Base-by-base conservation (phyloP, 345 rosid species). In the Euclidium syriacum region DNA sequence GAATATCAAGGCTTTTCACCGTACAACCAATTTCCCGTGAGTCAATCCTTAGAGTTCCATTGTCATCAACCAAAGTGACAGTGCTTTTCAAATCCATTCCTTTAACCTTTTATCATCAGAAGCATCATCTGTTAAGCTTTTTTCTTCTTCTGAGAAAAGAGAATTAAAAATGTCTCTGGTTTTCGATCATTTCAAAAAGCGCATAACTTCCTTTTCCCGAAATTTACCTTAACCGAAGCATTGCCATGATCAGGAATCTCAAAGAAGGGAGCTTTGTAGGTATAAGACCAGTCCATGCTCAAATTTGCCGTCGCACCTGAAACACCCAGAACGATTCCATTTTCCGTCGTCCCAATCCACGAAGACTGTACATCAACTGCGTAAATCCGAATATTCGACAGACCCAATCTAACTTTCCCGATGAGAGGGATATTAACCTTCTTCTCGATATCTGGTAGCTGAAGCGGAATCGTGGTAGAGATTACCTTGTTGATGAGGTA, bases 211-310 rank as follows among this genome's bases (percentile, higher is more conserved):
- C 11, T 16, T 40, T 25, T 2, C 23, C 11, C 34, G 23, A 48
- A 30, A 7, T 5, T 22, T 55, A 87, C 95, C 95, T 75, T 71
- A 65, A 83, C 78, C 26, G 75, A 77, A 32, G 95, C 90, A 59
- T 32, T 69, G 4, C 97, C 97, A 50, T 73, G 41, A 58, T 87
- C 92, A 6, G 97, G 72, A 52, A 83, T 71, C 17, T 72, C 34
- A 54, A 81, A 22, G 64, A 81, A 81, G 82, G 88, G 79, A 61
- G 73, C 64, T 38, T 46, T 70, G 57, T 87, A 83, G 58, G 85
- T 73, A 68, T 90, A 90, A 55, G 60, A 69, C 97, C 95, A 90
- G 3, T 76, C 81, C 92, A 87, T 76, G 64, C 75, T 81, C 76
- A 85, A 68, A 73, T 82, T 61, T 5, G 90, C 92, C 1, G 83